Conservation (phyloP, 2,329 filamentous ascomycete species). For the Ascochyta fabae region DNA sequence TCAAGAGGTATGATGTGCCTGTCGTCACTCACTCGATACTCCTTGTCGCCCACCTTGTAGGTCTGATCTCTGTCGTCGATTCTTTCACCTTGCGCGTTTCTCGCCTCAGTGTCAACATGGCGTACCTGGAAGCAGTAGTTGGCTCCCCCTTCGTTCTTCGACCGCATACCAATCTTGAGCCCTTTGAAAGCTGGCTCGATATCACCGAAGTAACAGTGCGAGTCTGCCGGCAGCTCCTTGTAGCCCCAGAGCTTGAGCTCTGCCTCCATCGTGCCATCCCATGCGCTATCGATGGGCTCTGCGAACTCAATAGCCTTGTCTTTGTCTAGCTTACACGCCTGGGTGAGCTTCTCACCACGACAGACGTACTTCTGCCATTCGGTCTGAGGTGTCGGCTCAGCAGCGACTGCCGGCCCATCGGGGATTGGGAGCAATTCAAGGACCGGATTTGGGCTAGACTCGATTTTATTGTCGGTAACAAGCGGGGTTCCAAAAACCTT, state of each 20-base stretch:
- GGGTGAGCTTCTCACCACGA: background rate
- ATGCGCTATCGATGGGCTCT: background rate
- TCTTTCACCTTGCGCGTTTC: background rate
- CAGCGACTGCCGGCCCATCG: background rate
- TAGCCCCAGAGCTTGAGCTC: slow-evolving; percentile 1
- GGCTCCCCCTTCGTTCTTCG: background rate
- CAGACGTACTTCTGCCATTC: background rate
- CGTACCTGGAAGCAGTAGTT: background rate
- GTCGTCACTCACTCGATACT: background rate
- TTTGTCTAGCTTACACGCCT: background rate
- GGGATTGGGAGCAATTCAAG: background rate
- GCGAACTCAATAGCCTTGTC: background rate
- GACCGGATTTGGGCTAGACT: background rate
- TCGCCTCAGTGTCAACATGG: background rate
- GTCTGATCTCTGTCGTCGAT: background rate
- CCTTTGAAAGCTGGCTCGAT: background rate
- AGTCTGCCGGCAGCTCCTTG: background rate
- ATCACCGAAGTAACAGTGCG: background rate
- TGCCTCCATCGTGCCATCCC: background rate
- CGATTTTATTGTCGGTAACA: background rate
- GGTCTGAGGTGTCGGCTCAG: background rate
- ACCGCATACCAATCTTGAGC: background rate
- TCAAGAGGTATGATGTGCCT: background rate
- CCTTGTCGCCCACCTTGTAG: background rate
- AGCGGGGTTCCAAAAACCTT: background rate